Base-by-base conservation (phyloP, 2,329 filamentous ascomycete species). In the Xylariales sp. region DNA sequence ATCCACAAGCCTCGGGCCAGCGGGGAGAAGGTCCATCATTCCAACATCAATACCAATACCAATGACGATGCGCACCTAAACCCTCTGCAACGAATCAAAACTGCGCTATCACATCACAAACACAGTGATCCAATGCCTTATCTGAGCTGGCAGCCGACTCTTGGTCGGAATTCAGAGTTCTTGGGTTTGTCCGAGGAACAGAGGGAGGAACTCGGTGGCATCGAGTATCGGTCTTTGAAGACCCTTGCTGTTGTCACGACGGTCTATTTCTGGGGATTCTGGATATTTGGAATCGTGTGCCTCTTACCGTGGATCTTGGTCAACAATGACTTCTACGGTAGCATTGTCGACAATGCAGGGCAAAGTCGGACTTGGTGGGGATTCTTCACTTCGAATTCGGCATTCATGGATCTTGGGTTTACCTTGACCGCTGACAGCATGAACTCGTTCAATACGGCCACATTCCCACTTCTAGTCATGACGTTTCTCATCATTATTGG, bases 321-420 rank as follows among this genome's bases (percentile, higher is more conserved):
- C 16, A 73, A 69, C 12, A 78, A 73, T 31, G 46, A 69, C 1
- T 68, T 64, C 2, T 96, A 87, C 61, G 80, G 79, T 4, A 51
- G 68, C 0, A 58, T 91, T 12, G 77, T 96, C n/a, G 69, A 74
- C 2, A 62, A 59, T 0, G 72, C 69, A 38, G 80, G 80, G 7
- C 68, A 86, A 51, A 82, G 73, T 43, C 79, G 79, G 29, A 76
- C 78, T 0, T 98, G 93, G 93, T 98, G 93, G 86, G 89, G 80
- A 0, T 80, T 98, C 51, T 98, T 91, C 66, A 95, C 88, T 0
- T 69, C 89, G 11, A 88, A 81, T 36, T 93, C 89, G 29, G 78
- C 89, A 42, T 96, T 98, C 64, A 96, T 91, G 64, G 91, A 98
- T 66, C 68, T 97, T n/a, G 93, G 93, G 9, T 91, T 89, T 53